These are phyloP conservation scores for Auricularia cornea DNA, from an alignment of 768 basidiomycete genomes.

Conservation along the genomic window DNA sequence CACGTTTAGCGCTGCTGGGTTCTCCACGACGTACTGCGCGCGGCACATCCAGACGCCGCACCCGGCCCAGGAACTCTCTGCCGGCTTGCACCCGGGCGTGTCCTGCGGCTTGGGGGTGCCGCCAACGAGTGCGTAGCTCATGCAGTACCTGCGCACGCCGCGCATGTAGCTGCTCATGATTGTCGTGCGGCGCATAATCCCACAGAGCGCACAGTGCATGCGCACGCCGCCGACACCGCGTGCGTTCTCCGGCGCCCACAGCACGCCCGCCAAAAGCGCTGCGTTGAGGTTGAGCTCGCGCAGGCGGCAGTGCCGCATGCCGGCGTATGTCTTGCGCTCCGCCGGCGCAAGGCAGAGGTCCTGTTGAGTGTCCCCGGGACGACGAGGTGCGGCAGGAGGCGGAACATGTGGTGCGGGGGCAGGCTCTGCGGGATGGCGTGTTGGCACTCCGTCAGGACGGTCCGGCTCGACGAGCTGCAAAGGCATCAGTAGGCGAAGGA, in stretches of 20 bases:
- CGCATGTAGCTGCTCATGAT: constrained; percentile 15
- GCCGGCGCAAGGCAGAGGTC: constrained; percentile 13
- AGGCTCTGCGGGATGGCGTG: constrained; percentile 17
- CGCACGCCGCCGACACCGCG: constrained; percentile 18
- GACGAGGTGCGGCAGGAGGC: constrained; percentile 21
- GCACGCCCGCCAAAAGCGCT: constrained; percentile 10
- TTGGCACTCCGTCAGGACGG: constrained; percentile 15
- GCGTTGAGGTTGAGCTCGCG: constrained; percentile 21
- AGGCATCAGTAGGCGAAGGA: neutral
- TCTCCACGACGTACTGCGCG: constrained; percentile 19
- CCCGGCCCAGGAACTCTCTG: constrained; percentile 19
- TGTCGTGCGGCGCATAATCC: constrained; percentile 17
- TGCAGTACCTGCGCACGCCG: constrained; percentile 15
- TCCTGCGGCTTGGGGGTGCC: constrained; percentile 2
- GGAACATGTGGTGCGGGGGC: constrained; percentile 15
- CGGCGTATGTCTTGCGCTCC: constrained; percentile 12
- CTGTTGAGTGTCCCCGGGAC: constrained; percentile 21
- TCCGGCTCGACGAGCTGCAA: constrained; percentile 17
- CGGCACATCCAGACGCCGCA: no score
- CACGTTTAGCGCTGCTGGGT: constrained; percentile 9
- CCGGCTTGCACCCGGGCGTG: constrained; percentile 2
- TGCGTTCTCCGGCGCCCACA: constrained; percentile 20
- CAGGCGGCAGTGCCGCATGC: constrained; percentile 19
- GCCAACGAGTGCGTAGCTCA: neutral
- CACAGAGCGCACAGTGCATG: constrained; percentile 15